Base-by-base conservation (phyloP, 2,329 filamentous ascomycete species). In the Graphilbum fragrans region DNA sequence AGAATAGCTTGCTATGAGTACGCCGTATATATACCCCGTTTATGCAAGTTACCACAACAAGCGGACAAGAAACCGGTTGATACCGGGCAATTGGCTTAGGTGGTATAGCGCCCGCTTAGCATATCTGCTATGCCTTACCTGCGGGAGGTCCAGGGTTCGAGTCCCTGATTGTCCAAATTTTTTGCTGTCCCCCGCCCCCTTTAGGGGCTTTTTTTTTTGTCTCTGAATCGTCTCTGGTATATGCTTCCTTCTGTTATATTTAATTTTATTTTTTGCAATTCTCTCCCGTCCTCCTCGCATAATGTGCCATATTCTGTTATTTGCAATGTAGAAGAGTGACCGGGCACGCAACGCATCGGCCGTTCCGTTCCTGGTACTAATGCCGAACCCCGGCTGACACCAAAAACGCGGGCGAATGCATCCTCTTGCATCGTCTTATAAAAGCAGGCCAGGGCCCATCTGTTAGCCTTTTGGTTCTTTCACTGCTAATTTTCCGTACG, bases 101-200 rank as follows among this genome's bases (percentile, higher is more conserved):
- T 46, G 41, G 41, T 44, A 46, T 46, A 44, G 41, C 41, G 41
- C 39, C 42, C 37, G 41, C 45, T 44, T 44, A 40, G 45, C 45
- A 44, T 40, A 39, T 14, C 33, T 31, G 39, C 41, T 44, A 40
- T 44, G 39, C 20, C 41, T 25, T n/a, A 41, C 41, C 44, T 43
- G 41, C 44, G 39, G 44, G 44, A 43, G 44, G 44, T 43, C 44
- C 41, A 43, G 41, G 44, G 44, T 39, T 44, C 44, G 44, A 44
- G 36, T 44, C 39, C 41, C 41, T 44, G 39, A 42, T 44, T 42
- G 45, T 44, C 37, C 37, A 36, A 6, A 36, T 37, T 9, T 38
- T 46, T 35, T 41, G 35, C 21, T 10, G 11, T 41, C 7, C 23
- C 7, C 22, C 16, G 23, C 11, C 33, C 27, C 9, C 11, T 32